Base-by-base conservation (phyloP, 148 eudicot genomes). In the Tetragonia tetragonoides region DNA sequence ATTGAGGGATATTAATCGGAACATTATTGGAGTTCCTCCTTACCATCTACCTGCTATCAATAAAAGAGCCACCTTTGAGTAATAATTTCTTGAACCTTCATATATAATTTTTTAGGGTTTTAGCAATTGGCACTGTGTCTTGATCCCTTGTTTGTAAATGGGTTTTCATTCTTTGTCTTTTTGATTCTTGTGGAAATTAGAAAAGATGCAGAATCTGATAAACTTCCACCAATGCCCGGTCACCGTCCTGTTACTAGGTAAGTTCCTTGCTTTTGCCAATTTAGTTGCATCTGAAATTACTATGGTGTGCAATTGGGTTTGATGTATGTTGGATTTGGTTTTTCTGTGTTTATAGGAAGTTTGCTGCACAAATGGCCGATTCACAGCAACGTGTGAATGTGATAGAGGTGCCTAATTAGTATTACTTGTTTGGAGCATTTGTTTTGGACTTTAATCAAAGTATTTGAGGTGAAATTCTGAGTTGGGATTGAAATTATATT, bases 181-280 rank as follows among this genome's bases (percentile, higher is more conserved):
- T 66, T 41, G 66, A 20, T 62, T 56, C 3, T 70, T 66, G 14
- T 6, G 7, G 9, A 15, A 39, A 57, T 72, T 82, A 94, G 95
- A 69, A 87, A 75, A 18, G 80, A 84, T 87, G 91, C 67, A 53
- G 49, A 74, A 40, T 40, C 72, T 69, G 78, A 72, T 17, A 85
- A 83, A 87, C 78, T 62, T 60, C 87, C 76, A 40, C 82, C 80
- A 14, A 23, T 73, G 51, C 91, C 82, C 41, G 77, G 75, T 54
- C 83, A 86, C 83, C 91, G 97, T 7, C 97, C 95, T 0, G 77
- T 90, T 78, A 89, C 98, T 66, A 89, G 97, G 98, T 94, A 65
- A 68, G 76, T 49, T 24, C 41, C 21, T 64, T 38, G 67, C 10
- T 34, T 18, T 18, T 73, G 41, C 38, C 57, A 21, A 53, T 74